These are phyloP conservation scores for Chaetomiaceae sp. DNA, from an alignment of 2,329 filamentous ascomycete species.

Conservation along the genomic window DNA sequence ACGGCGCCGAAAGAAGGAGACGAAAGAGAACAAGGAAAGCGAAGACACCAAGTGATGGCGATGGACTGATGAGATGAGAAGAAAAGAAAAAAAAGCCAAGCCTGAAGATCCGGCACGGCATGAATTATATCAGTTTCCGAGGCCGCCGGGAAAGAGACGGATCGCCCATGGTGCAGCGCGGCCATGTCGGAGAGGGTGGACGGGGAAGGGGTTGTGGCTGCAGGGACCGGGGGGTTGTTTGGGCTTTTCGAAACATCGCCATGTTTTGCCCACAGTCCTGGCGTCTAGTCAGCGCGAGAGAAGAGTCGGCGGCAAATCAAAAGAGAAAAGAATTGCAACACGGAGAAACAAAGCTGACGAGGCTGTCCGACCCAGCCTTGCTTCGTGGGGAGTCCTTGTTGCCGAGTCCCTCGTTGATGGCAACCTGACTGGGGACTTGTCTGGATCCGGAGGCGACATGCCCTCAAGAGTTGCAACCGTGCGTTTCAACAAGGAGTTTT, in stretches of 20 bases:
- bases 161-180: conserved; percentile 34
- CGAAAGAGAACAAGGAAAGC: conserved; percentile 25
- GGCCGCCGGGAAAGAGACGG: conserved; percentile 31
- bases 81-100: conserved; percentile 25
- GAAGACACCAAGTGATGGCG: conserved; percentile 19
- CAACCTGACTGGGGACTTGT: not conserved
- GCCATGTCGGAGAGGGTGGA: conserved; percentile 28
- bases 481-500: not conserved
- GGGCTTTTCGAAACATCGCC: conserved; percentile 28
- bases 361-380: not conserved
- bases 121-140: conserved; percentile 38
- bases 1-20: conserved; percentile 26
- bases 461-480: not conserved
- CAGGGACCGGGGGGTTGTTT: conserved; percentile 18
- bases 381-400: not conserved
- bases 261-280: conserved; percentile 25
- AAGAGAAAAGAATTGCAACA: not conserved
- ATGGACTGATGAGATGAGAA: conserved; percentile 29
- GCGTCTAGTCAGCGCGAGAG: conserved; percentile 10
- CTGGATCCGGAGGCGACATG: not conserved
- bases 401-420: not conserved
- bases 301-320: conserved; percentile 2
- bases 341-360: conserved; percentile 2
- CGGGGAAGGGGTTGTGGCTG: conserved; percentile 16
- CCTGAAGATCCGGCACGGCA: conserved; percentile 31